A percentile compares a stretch with the other conserved stretches of the same genome.
phyloP scores from a whole-genome alignment of 768 basidiomycete species.

The Lentinula sp. region DNA sequence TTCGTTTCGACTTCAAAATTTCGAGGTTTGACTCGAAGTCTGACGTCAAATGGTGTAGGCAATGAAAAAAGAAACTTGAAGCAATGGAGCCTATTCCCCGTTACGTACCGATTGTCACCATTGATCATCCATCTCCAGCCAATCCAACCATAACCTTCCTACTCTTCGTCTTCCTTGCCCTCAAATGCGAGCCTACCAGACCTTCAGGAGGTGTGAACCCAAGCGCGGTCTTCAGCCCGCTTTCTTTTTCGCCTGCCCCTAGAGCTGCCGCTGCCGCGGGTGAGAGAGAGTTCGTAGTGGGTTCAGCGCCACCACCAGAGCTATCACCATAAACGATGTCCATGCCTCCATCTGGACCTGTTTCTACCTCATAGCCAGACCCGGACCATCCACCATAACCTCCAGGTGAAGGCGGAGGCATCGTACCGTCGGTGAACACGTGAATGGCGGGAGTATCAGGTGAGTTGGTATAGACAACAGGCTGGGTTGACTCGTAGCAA shows the following conservation, averaged over 20 bases:
- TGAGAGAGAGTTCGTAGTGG: not conserved
- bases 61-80: not conserved
- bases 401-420: not conserved
- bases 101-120: no score
- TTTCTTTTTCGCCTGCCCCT: not conserved
- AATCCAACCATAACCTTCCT: constrained; percentile 32
- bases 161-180: constrained; percentile 36
- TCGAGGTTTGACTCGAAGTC: no score
- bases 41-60: not conserved
- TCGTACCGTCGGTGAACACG: not conserved
- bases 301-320: not conserved
- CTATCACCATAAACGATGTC: constrained; percentile 1
- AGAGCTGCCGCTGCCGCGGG: constrained; percentile 3
- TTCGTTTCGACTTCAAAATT: not conserved
- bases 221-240: constrained; percentile 24
- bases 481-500: constrained; percentile 53
- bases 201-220: constrained; percentile 42
- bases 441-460: not conserved
- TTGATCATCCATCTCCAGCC: constrained; percentile 19
- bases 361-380: not conserved
- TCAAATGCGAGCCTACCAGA: constrained; percentile 25
- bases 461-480: constrained; percentile 38
- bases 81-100: no score
- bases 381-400: not conserved
- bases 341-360: not conserved